These are phyloP conservation scores for Murraya koenigii DNA, from an alignment of 345 rosid genomes.

Conservation along the genomic window DNA sequence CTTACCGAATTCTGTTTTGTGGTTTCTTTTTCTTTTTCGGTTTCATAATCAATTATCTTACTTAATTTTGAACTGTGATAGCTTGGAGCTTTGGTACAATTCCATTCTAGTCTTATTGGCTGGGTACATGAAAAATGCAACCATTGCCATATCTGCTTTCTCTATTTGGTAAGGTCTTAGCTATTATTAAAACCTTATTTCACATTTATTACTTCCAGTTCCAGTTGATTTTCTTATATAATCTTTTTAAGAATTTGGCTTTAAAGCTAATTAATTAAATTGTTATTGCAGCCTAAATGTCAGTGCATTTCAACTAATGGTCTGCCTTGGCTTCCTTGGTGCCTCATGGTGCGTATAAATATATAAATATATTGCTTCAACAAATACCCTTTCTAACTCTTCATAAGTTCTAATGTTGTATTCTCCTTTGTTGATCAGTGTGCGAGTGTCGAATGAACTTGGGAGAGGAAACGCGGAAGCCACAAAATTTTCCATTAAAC, in stretches of 20 bases:
- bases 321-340: conserved; percentile 51
- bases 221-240: not conserved
- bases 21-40: no score
- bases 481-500: conserved; percentile 52
- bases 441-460: conserved; percentile 65
- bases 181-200: not conserved
- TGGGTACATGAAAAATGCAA: conserved; percentile 67
- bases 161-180: conserved; percentile 64
- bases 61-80: conserved; percentile 7
- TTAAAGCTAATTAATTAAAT: not conserved
- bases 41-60: not conserved
- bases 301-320: conserved; percentile 47
- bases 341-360: conserved; percentile 43
- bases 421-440: conserved; percentile 25
- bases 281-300: conserved; percentile 37
- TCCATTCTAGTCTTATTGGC: conserved; percentile 65
- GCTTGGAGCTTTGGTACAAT: conserved; percentile 83
- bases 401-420: no score
- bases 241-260: no score
- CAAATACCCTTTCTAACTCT: no score
- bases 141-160: conserved; percentile 63
- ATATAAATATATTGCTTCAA: no score
- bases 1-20: not conserved
- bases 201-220: not conserved
- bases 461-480: conserved; percentile 58